Base-by-base conservation (phyloP, 371 early-diverging fungal genomes). In the Mortierella sp. region DNA sequence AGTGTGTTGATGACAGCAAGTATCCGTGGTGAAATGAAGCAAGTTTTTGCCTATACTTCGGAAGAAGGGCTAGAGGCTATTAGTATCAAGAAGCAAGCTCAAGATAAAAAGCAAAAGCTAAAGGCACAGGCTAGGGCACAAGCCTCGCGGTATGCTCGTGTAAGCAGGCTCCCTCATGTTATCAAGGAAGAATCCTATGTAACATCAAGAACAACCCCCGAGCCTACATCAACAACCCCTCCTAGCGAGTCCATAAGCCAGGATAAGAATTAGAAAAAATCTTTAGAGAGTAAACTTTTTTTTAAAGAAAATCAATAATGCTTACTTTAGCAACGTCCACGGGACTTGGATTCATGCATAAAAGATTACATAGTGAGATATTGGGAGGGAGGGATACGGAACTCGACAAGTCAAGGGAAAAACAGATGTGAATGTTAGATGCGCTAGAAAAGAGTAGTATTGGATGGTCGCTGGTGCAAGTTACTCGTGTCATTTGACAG, bases 1-100 rank as follows among this genome's bases (percentile, higher is more conserved):
- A 95, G 98, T 37, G 90, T 91, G 16, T 69, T 97, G 55, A 66
- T 93, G 47, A 93, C 94, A 5, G 97, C 95, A 8, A 66, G 86
- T 10, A 75, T 86, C 18, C 94, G 96, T 43, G 95, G 96, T 64
- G 96, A 98, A 83, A 55, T 96, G 32, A 86, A 86, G 57, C 90
- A 90, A 12, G 78, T 97, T 24, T 95, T 96, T 62, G 89, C 84
- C 1, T 98, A 93, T 80, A 84, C 89, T 14, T 89, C 95, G 22
- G 93, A 92, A 40, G 90, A 89, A 57, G 85, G 87, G 20, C 83
- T 90, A 30, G 85, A 89, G 32, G 61, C 68, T n/a, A 70, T 87
- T n/a, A 84, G 87, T 47, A 73, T 84, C 54, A 84, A 81, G 55
- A 76, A 73, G 45, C 75, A 75, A 30, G 74, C 77, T 10, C 65